Evolutionary conservation across 139 green algal genomes (phyloP).

Genomic region (Picochlorum sp.): DNA sequence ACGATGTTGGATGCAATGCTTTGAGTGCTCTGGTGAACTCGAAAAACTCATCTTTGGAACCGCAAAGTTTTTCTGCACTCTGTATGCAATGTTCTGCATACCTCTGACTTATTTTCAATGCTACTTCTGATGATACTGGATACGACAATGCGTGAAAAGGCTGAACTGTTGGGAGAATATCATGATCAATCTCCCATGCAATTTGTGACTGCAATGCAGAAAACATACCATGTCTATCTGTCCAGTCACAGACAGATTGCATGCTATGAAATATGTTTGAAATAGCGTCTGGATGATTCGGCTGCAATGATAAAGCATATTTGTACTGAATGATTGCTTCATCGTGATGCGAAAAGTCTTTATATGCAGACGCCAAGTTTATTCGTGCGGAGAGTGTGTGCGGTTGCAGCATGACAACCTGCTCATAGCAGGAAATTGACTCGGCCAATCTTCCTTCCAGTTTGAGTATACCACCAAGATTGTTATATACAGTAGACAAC

Average conservation of each 20-base stretch:
- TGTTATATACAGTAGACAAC: conserved; percentile 72
- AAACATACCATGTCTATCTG: conserved; percentile 55
- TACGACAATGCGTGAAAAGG: conserved; percentile 93
- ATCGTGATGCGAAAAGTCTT: conserved; percentile 63
- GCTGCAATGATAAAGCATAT: conserved; percentile 51
- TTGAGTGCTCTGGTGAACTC: conserved; percentile 13
- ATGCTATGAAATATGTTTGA: conserved; percentile 77
- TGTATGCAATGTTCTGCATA: conserved; percentile 38
- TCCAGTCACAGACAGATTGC: conserved; percentile 84
- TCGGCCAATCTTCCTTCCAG: conserved; percentile 49
- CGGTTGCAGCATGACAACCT: conserved; percentile 61
- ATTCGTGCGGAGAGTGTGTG: conserved; percentile 52
- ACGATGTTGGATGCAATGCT: conserved; percentile 26
- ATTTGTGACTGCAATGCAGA: conserved; percentile 37
- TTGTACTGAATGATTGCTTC: conserved; percentile 63
- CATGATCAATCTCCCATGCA: conserved; percentile 43
- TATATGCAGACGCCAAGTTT: conserved; percentile 72
- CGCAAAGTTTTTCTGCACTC: conserved; percentile 8
- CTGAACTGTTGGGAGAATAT: conserved; percentile 66
- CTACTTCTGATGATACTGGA: conserved; percentile 63
- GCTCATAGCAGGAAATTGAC: conserved; percentile 74
- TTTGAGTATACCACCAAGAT: conserved; percentile 65
- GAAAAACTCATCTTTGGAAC: conserved; percentile 18
- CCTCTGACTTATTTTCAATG: conserved; percentile 41
- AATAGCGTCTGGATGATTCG: conserved; percentile 72